Percentiles rank a stretch among this genome's conserved stretches.
phyloP scores from a whole-genome alignment of 176 grass and related monocot genomes.

The Ensete ventricosum region DNA sequence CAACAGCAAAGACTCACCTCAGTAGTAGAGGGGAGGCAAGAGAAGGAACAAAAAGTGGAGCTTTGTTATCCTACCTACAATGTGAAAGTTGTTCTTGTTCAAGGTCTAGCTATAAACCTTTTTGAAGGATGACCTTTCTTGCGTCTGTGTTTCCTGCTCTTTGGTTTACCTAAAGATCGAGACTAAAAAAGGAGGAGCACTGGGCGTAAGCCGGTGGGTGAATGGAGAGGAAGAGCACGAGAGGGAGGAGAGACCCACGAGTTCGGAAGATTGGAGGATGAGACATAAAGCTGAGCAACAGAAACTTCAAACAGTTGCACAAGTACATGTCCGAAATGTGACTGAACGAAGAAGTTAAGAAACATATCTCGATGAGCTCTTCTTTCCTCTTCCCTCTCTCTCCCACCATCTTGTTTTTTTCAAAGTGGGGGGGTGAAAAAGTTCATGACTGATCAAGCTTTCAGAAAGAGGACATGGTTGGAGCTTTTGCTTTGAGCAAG shows the following conservation, averaged over 20 bases:
- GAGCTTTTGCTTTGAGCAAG: too few relatives aligned
- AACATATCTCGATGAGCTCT: too few relatives aligned
- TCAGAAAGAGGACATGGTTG: too few relatives aligned
- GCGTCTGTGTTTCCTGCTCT: too few relatives aligned
- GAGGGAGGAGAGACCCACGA: slow-evolving; percentile 21
- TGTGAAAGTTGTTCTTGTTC: slow-evolving; percentile 11
- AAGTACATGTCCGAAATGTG: slow-evolving; percentile 38
- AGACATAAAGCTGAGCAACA: slow-evolving; percentile 45
- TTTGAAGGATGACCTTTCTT: background rate
- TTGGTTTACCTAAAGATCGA: too few relatives aligned
- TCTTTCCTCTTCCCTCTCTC: background rate
- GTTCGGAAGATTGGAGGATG: slow-evolving; percentile 32
- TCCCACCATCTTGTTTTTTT: background rate
- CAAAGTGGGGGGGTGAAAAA: background rate
- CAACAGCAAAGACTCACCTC: slow-evolving; percentile 11
- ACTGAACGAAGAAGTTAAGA: slow-evolving; percentile 20
- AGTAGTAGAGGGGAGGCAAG: too few relatives aligned
- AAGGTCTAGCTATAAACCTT: slow-evolving; percentile 51
- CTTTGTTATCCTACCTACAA: too few relatives aligned
- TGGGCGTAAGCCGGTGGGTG: background rate
- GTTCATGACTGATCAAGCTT: too few relatives aligned
- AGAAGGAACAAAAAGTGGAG: too few relatives aligned
- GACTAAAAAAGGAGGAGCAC: too few relatives aligned
- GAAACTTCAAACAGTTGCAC: slow-evolving; percentile 24
- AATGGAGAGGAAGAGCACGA: slow-evolving; percentile 1